These are phyloP conservation scores for Lodderomyces theae DNA, from an alignment of 1,139 yeast genomes.

Conservation along the genomic window DNA sequence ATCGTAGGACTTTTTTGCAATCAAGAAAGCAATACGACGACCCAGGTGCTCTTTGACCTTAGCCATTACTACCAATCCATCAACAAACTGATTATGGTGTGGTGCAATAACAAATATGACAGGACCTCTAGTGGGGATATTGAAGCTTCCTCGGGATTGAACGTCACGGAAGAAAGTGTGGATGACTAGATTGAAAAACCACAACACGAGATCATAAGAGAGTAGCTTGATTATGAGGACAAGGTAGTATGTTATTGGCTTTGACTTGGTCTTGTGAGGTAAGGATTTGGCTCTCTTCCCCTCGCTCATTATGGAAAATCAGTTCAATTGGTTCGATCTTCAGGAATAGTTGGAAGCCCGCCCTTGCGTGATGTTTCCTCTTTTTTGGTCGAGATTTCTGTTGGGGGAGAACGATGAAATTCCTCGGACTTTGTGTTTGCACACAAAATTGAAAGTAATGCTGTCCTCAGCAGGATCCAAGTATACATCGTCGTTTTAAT, in stretches of 20 bases:
- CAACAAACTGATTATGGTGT: constrained; percentile 47
- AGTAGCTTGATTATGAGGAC: constrained; percentile 11
- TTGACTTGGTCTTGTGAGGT: constrained; percentile 1
- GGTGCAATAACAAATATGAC: constrained; percentile 47
- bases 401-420: too few species aligned
- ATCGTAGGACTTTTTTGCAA: constrained; percentile 64
- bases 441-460: too few species aligned
- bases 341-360: too few species aligned
- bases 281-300: not conserved
- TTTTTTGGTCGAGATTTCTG: too few species aligned
- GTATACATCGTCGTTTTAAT: too few species aligned
- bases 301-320: not conserved
- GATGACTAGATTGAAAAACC: constrained; percentile 36
- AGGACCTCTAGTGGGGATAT: constrained; percentile 40
- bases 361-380: too few species aligned
- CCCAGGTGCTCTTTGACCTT: constrained; percentile 33
- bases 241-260: constrained; percentile 6
- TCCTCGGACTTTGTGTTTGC: too few species aligned
- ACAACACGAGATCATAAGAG: constrained; percentile 34
- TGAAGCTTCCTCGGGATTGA: constrained; percentile 38
- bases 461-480: too few species aligned
- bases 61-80: constrained; percentile 42
- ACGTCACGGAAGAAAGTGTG: constrained; percentile 47
- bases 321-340: too few species aligned
- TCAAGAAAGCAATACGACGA: constrained; percentile 51